These are phyloP conservation scores for Medicago arabica DNA, from an alignment of 306 rosid species.

Conservation along the genomic window DNA sequence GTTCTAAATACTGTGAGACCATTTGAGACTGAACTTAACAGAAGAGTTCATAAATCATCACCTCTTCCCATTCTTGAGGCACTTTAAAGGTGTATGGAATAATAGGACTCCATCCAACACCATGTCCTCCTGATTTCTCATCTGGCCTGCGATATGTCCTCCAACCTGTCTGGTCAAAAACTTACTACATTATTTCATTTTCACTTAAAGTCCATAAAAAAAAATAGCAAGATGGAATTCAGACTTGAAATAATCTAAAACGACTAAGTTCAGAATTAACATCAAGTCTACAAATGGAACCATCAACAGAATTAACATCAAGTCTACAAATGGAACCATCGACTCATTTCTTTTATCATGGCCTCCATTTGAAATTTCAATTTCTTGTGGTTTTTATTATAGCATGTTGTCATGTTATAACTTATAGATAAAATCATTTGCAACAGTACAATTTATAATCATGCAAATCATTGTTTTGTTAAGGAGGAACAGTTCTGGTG, in stretches of 20 bases:
- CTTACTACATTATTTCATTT: conserved; percentile 19
- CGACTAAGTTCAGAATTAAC: conserved; percentile 23
- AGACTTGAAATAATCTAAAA: conserved; percentile 5
- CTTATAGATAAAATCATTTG: conserved; percentile 10
- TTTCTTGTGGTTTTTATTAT: not conserved
- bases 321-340: conserved; percentile 25
- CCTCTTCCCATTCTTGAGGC: conserved; percentile 97
- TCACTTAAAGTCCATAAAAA: too few relatives aligned
- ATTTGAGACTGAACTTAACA: conserved; percentile 20
- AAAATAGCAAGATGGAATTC: not conserved
- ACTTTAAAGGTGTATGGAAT: conserved; percentile 86
- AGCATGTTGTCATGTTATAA: not conserved
- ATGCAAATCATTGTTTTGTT: not conserved
- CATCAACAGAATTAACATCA: too few relatives aligned
- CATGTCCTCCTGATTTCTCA: conserved; percentile 98
- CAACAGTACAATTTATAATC: conserved; percentile 3
- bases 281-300: conserved; percentile 18
- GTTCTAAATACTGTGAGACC: conserved; percentile 1
- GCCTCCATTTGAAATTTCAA: not conserved
- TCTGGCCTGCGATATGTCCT: conserved; percentile 98
- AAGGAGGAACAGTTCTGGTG: not conserved
- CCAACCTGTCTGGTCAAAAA: conserved; percentile 96
- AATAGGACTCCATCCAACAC: conserved; percentile 99
- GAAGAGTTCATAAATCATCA: conserved; percentile 34
- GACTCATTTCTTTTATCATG: not conserved